Percentiles rank a stretch among this genome's conserved stretches.
Conservation (phyloP, 306 rosid genomes). For the Betula pendula region DNA sequence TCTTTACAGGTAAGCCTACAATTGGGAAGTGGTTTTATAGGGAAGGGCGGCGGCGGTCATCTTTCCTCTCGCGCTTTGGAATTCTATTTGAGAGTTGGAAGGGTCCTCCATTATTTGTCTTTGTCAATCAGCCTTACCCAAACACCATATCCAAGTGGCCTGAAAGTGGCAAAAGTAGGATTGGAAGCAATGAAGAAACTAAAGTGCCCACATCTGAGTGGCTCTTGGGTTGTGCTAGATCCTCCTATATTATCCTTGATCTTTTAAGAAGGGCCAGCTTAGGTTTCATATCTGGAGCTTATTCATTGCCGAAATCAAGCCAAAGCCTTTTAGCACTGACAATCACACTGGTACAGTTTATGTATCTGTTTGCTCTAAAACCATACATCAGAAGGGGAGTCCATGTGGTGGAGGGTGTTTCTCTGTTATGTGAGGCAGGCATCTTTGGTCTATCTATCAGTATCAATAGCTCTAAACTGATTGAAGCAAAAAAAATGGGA, state of each 20-base stretch:
- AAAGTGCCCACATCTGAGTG: conserved; percentile 30
- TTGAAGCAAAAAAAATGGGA: conserved; percentile 32
- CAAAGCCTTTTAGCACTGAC: conserved; percentile 49
- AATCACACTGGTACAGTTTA: conserved; percentile 49
- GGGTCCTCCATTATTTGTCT: conserved; percentile 45
- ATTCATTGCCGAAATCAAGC: conserved; percentile 44
- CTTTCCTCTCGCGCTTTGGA: conserved; percentile 52
- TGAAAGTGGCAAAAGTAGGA: conserved; percentile 37
- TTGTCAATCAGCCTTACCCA: conserved; percentile 46
- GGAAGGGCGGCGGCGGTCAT: conserved; percentile 43
- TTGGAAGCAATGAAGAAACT: conserved; percentile 49
- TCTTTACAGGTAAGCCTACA: conserved; percentile 42
- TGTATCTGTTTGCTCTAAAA: conserved; percentile 43
- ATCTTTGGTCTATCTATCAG: conserved; percentile 40
- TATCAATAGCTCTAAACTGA: conserved; percentile 30
- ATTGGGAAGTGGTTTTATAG: conserved; percentile 59
- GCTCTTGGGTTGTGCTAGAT: conserved; percentile 51
- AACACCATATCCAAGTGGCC: conserved; percentile 41
- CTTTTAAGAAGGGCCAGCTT: conserved; percentile 48
- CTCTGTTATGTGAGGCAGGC: conserved; percentile 52
- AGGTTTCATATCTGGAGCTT: conserved; percentile 57
- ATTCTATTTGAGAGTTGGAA: conserved; percentile 54
- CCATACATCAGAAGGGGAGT: conserved; percentile 56
- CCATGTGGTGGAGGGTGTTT: conserved; percentile 50
- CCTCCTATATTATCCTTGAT: conserved; percentile 53